These are phyloP conservation scores for Gymnopilus junonius DNA, from an alignment of 768 basidiomycete genomes.

Conservation along the genomic window DNA sequence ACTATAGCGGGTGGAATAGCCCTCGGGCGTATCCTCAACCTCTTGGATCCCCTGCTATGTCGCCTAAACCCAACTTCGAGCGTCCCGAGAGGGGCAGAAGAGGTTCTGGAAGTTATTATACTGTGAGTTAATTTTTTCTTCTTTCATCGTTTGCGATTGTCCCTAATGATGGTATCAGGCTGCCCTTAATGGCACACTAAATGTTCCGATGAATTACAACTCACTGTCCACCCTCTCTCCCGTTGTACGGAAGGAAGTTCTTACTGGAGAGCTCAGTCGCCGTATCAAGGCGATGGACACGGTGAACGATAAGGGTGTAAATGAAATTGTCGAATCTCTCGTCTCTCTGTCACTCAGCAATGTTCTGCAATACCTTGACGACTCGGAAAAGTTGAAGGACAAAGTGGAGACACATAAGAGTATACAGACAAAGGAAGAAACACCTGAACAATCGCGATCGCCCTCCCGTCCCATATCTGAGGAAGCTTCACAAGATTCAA, in stretches of 20 bases:
- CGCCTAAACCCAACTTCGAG: constrained; percentile 60
- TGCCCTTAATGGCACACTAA: constrained; percentile 78
- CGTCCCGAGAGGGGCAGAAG: constrained; percentile 70
- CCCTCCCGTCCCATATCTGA: constrained; percentile 46
- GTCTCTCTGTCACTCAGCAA: constrained; percentile 74
- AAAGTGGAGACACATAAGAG: constrained; percentile 54
- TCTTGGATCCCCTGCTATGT: constrained; percentile 47
- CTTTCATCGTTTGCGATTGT: not conserved
- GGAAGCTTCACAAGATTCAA: constrained; percentile 65
- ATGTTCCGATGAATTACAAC: constrained; percentile 86
- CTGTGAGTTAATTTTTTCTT: constrained; percentile 47
- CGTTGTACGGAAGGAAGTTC: constrained; percentile 84
- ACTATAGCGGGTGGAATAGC: constrained; percentile 76
- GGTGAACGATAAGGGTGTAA: constrained; percentile 60
- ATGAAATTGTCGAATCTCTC: constrained; percentile 72
- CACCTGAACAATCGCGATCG: constrained; percentile 48
- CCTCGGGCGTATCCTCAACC: constrained; percentile 60
- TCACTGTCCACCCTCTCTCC: constrained; percentile 82
- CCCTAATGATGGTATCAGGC: constrained; percentile 49
- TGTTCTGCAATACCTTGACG: constrained; percentile 77
- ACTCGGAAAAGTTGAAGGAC: constrained; percentile 64
- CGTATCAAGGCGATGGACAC: constrained; percentile 63
- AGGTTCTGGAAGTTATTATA: constrained; percentile 87
- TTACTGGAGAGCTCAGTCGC: constrained; percentile 81
- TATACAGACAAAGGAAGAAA: constrained; percentile 18